Evolutionary conservation across 176 grass and related monocot genomes (phyloP), one percentile per base, ranked within the genome.

Genomic region (Eleusine indica): DNA sequence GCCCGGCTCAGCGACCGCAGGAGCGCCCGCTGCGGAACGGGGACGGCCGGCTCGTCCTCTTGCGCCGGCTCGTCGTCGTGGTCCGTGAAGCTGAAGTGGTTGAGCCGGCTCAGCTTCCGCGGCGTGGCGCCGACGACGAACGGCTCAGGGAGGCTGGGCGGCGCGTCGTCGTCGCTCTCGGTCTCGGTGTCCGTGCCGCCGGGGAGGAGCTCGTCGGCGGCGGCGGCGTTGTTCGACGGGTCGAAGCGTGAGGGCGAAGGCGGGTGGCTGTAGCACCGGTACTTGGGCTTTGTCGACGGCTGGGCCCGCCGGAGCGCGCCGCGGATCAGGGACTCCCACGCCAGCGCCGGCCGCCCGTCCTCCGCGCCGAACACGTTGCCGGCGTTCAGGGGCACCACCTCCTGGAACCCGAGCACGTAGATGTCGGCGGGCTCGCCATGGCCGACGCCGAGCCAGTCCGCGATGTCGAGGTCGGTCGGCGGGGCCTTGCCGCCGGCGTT

Each of bases 331-430:
- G 80, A 53, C 85, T 98, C 96, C 96, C 96, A 98, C 87, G 85
- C 94, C 83, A 10, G 15, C 82, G 90, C 87, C 25, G 93, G 89
- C 44, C 85, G 64, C 18, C 39, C 88, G 83, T 94, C 93, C 88
- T 94, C 91, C 4, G 91, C 89, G 7, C 96, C 93, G 61, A 98
- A 94, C 75, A 98, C 85, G 79, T 94, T 98, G 68, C 96, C 89
- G 12, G 93, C 89, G 90, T 92, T 93, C 68, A 98, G 82, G 42
- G 96, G 96, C 83, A 98, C 96, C 74, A 98, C 92, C 39, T 98
- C 96, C 48, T 98, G 96, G 75, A 98, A 87, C 37, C 94, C 96
- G 77, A 98, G 76, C 48, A 93, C 93, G 77, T 98, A 98, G 43
- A 98, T 83, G 92, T 98, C 91, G 57, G 96, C 88, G 69, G 84